Evolutionary conservation across 2,329 filamentous ascomycete species (phyloP), one percentile per base, ranked within the genome.

Genomic region (Fusarium sp.): DNA sequence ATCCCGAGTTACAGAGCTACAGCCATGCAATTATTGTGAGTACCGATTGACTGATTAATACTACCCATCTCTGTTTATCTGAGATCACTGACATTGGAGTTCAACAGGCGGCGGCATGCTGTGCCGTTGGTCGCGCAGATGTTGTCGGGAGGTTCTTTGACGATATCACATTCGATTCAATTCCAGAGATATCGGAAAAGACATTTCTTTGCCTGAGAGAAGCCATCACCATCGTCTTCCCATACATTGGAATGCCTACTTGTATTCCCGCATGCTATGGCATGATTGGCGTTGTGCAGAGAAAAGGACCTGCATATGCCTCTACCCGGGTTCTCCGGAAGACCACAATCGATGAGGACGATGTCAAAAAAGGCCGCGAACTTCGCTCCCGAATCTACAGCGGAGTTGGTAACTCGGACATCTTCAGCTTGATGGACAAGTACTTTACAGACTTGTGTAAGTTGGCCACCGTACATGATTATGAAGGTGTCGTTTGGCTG

Each of bases 191-290:
- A 2, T 73, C 71, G 1, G 54, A 73, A 57, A 64, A 57, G 14
- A 23, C 52, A 0, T 73, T 73, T 39, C 69, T 73, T 7, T 64
- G 59, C 34, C 27, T 57, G 1, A 56, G 71, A 59, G 71, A 73
- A n/a, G 71, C 69, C 6, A 73, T 73, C 16, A 73, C 71, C 1
- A 73, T 73, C 5, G 43, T 73, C 1, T 72, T 72, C 7, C 71
- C 69, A 39, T 73, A 73, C 18, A 5, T 73, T 1, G 71, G 71
- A 25, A 70, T 73, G 69, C 71, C 71, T n/a, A 73, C 69, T 1
- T 72, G 69, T 2, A 72, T 73, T 43, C 71, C 71, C 7, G 71
- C 71, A n/a, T 73, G 71, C 27, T 73, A 73, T 32, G 69, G 71
- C 34, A 73, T 73, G 71, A 67, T 73, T 73, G 71, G 71, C 25